Base-by-base conservation (phyloP, 176 grass and related monocot genomes). In the Phoenix dactylifera region DNA sequence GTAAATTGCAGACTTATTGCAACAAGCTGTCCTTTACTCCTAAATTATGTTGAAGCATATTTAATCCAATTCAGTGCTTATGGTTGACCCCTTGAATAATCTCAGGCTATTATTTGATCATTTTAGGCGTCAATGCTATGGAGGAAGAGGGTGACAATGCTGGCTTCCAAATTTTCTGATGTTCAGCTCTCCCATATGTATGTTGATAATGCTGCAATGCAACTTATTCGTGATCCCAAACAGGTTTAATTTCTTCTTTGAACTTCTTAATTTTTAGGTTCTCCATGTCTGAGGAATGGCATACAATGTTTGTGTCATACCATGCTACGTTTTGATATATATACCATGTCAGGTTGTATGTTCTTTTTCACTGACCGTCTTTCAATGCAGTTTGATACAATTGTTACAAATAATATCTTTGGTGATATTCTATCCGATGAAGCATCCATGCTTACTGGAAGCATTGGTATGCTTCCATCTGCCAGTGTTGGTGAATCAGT, bases 361-460 rank as follows among this genome's bases (percentile, higher is more conserved):
- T 44, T 44, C 35, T 44, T 44, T 44, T 44, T 44, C 2, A 12
- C 35, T 44, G 35, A 44, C 10, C 6, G 1, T 1, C 1, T 44
- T 44, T 44, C 14, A 44, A 44, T 14, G 39, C 84, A 98, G 93
- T 92, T 98, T 74, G 93, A 98, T 55, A 92, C 87, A 3, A 98
- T 92, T 77, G 76, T 98, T 18, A 98, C 87, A 54, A 92, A 98
- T 56, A 98, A 98, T 18, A 98, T 98, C 58, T 98, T 98, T 61
- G 93, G 94, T 70, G 94, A 98, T 57, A 98, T 98, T 70, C 65
- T 98, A 50, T 98, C 93, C 49, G 84, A 98, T 26, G 93, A 92
- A 77, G 94, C 94, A 74, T 98, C 94, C 70, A 98, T 98, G 94
- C 77, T 98, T 64, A 98, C 87, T 4, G 84, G 94, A 80, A 98